Base-by-base conservation (phyloP, 2,329 filamentous ascomycete species). In the Xylariaceae sp. region DNA sequence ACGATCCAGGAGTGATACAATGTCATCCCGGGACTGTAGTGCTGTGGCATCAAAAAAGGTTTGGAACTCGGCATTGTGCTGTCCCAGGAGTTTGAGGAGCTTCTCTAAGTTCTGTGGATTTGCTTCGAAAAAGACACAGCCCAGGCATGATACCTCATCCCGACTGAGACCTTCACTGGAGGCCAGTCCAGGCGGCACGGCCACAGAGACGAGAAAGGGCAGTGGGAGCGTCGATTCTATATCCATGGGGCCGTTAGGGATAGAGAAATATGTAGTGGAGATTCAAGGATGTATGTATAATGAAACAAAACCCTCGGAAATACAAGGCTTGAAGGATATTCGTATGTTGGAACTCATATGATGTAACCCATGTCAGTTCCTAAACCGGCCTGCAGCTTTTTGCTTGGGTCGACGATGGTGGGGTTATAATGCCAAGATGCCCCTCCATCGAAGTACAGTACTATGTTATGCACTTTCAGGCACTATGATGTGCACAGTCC, bases 1-100 rank as follows among this genome's bases (percentile, higher is more conserved):
- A 59, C 86, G 83, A 70, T 99, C 90, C 50, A 99, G 84, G 29
- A 97, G 80, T 40, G 88, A 82, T 48, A 93, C 75, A 29, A 97
- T 78, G 59, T 95, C 88, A 61, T 92, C 87, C 50, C 78, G 77
- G 9, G 85, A 85, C 26, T 82, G 72, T 32, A 97, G 79, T 18
- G 75, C 75, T 4, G 89, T 87, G 44, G 86, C 91, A 65, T 96
- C 91, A 61, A 96, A 82, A 70, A 89, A 92, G 60, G 89, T 82
- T 61, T 81, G 77, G 59, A 82, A 80, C 27, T 80, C 77, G 51
- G 77, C 72, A 57, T 74, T 78, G 64, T 81, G 76, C 53, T 75
- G 75, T 24, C 72, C 70, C 46, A 86, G 71, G 56, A 83, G 80
- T 24, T 70, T 67, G 33, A 73, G 67, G 32, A 81, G 70, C 59